Percentiles rank a stretch among this genome's conserved stretches.
phyloP scores from a whole-genome alignment of 139 green algal species.

The Closterium sp. region DNA sequence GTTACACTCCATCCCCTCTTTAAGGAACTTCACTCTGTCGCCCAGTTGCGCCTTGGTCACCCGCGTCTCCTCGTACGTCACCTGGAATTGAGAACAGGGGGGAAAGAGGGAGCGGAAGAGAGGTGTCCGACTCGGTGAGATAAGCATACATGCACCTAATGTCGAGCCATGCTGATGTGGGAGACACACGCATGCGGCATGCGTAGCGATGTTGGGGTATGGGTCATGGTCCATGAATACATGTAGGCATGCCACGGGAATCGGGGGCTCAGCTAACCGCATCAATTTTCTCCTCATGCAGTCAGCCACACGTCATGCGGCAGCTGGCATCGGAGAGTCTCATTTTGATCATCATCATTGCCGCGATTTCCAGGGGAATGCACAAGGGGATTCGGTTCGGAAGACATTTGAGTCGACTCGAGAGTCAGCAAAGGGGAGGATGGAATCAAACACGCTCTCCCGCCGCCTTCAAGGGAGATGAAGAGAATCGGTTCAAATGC shows the following conservation, averaged over 20 bases:
- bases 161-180: too few species aligned
- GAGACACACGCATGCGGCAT: too few species aligned
- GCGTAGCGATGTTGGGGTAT: too few species aligned
- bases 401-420: too few species aligned
- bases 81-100: background rate
- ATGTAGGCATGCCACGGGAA: background rate
- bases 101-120: background rate
- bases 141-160: too few species aligned
- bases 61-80: slow-evolving; percentile 92
- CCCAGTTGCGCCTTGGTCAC: slow-evolving; percentile 65
- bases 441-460: too few species aligned
- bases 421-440: too few species aligned
- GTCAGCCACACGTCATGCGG: background rate
- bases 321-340: background rate
- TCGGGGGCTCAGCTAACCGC: background rate
- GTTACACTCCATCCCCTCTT: slow-evolving; percentile 71
- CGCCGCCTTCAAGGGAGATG: too few species aligned
- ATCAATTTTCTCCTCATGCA: background rate
- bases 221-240: too few species aligned
- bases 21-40: slow-evolving; percentile 86
- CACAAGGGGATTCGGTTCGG: too few species aligned
- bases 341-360: background rate
- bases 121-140: too few species aligned
- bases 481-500: too few species aligned
- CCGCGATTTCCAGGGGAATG: background rate